Evolutionary conservation across 192 early-diverging fungal genomes (phyloP).

Genomic region (Backusella sp.): DNA sequence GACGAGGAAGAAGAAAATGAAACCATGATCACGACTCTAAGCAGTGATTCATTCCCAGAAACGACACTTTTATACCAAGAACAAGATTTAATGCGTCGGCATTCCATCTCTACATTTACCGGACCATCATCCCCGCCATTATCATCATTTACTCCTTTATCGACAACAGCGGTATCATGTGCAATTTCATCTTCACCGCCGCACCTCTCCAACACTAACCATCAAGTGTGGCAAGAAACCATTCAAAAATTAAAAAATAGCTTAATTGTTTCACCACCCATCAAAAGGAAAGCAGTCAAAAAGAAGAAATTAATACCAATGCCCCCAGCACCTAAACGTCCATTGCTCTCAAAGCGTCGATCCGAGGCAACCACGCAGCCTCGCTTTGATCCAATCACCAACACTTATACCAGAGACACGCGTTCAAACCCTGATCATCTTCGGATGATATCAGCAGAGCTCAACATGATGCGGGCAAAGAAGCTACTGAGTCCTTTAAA

Average conservation of each 20-base stretch:
- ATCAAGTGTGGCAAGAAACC: constrained; percentile 22
- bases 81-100: constrained; percentile 10
- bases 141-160: not conserved
- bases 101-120: constrained; percentile 22
- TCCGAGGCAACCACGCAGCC: constrained; percentile 39
- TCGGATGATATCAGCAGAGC: constrained; percentile 54
- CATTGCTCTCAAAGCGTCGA: constrained; percentile 14
- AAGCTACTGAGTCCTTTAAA: constrained; percentile 51
- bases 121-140: constrained; percentile 6
- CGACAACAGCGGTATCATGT: constrained; percentile 19
- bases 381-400: constrained; percentile 32
- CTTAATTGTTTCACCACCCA: constrained; percentile 14
- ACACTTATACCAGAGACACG: constrained; percentile 45
- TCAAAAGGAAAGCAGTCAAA: not conserved
- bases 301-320: constrained; percentile 28
- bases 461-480: constrained; percentile 54
- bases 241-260: constrained; percentile 13
- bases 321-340: constrained; percentile 23
- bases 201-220: not conserved
- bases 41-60: not conserved
- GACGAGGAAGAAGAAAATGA: constrained; percentile 7
- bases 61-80: not conserved
- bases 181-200: constrained; percentile 26
- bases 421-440: constrained; percentile 53
- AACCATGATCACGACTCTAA: not conserved